A percentile compares a stretch with the other conserved stretches of the same genome.
Conservation (phyloP, 306 rosid species). For the Astragalus glycyphyllos region DNA sequence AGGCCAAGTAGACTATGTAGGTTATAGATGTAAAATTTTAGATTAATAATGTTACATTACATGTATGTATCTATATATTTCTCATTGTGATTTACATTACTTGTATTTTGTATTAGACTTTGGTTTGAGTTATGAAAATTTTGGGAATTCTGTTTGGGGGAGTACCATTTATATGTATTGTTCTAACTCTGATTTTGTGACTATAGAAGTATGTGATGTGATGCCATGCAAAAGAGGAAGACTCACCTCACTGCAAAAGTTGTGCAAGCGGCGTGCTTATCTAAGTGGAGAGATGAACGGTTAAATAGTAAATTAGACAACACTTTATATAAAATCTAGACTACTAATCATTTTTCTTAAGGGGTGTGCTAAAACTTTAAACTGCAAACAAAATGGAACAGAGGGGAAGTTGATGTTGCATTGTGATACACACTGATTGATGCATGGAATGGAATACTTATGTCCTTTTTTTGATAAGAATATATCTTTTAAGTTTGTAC, state of each 20-base stretch:
- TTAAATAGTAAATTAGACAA: too few relatives aligned
- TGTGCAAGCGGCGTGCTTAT: too few relatives aligned
- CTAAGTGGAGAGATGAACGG: too few relatives aligned
- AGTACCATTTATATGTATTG: background rate
- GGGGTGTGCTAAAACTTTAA: too few relatives aligned
- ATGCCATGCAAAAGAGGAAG: too few relatives aligned
- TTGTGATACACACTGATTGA: background rate
- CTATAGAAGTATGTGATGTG: conserved; percentile 29
- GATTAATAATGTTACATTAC: background rate
- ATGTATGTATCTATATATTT: conserved; percentile 2
- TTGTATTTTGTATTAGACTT: conserved; percentile 1
- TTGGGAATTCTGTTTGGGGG: conserved; percentile 18
- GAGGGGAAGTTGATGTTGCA: too few relatives aligned
- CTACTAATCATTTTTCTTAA: too few relatives aligned
- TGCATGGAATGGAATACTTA: background rate
- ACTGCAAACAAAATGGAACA: too few relatives aligned
- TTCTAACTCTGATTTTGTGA: background rate
- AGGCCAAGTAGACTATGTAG: conserved; percentile 39
- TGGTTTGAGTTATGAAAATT: conserved; percentile 32
- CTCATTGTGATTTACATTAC: background rate
- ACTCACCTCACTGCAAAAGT: too few relatives aligned
- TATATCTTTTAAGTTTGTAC: background rate
- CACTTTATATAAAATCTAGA: too few relatives aligned
- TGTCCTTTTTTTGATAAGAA: too few relatives aligned
- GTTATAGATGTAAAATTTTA: too few relatives aligned